Evolutionary conservation across 2,329 filamentous ascomycete genomes (phyloP).

Genomic region (Ophiocordyceps robertsii): DNA sequence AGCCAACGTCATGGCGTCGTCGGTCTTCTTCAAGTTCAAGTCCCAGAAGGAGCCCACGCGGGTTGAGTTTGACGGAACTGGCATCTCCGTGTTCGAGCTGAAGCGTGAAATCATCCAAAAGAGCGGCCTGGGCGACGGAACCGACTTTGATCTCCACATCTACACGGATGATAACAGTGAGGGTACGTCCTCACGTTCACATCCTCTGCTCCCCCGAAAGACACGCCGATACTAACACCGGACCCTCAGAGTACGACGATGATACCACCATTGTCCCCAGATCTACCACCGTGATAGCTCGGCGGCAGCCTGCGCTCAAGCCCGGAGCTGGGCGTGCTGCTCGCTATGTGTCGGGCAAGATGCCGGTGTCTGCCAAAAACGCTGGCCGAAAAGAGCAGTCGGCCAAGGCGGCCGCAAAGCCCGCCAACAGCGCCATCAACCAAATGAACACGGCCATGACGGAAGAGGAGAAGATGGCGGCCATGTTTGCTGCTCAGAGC

Average conservation of each 20-base stretch:
- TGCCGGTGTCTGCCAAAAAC: conserved; percentile 80
- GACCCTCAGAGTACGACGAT: conserved; percentile 72
- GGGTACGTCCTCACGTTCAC: conserved; percentile 54
- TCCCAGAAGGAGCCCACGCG: conserved; percentile 91
- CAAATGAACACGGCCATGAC: conserved; percentile 71
- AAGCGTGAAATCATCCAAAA: conserved; percentile 97
- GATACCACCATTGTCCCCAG: conserved; percentile 95
- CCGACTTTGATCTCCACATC: conserved; percentile 90
- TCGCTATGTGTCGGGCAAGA: conserved; percentile 91
- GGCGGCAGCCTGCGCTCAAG: conserved; percentile 70
- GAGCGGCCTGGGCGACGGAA: conserved; percentile 86
- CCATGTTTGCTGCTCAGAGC: conserved; percentile 80
- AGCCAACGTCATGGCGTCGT: conserved; percentile 65
- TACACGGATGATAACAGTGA: conserved; percentile 86
- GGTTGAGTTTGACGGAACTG: conserved; percentile 93
- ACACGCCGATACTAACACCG: conserved; percentile 12
- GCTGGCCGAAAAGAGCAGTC: conserved; percentile 51
- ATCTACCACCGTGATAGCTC: conserved; percentile 84
- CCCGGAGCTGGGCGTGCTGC: conserved; percentile 82
- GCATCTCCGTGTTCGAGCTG: conserved; percentile 95
- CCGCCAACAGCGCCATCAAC: conserved; percentile 41
- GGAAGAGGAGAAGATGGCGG: conserved; percentile 86
- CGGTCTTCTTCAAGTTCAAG: conserved; percentile 99
- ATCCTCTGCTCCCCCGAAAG: background rate
- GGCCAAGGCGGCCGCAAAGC: conserved; percentile 45